Evolutionary conservation across 2,329 filamentous ascomycete species (phyloP).

Genomic region (Hymenoscyphus scutula): DNA sequence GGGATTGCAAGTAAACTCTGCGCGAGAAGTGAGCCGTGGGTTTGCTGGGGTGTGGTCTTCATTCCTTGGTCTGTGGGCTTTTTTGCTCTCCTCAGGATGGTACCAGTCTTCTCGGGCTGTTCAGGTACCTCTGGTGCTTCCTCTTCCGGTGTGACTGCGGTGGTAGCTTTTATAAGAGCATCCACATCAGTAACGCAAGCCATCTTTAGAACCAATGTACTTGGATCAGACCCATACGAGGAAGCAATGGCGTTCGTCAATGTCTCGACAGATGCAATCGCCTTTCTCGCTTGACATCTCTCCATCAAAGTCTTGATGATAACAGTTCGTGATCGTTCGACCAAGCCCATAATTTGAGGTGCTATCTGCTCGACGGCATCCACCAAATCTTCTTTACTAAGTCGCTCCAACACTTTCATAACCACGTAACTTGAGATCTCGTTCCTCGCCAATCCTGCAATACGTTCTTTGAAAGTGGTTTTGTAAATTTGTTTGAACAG

Average conservation of each 20-base stretch:
- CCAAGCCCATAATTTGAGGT: constrained; percentile 69
- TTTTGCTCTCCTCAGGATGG: constrained; percentile 23
- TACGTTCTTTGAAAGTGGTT: constrained; percentile 74
- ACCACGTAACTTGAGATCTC: constrained; percentile 88
- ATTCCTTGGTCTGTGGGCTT: constrained; percentile 4
- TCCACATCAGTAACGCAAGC: constrained; percentile 55
- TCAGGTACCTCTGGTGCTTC: constrained; percentile 27
- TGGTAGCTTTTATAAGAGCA: constrained; percentile 46
- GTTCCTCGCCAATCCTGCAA: constrained; percentile 80
- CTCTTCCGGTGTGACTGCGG: constrained; percentile 36
- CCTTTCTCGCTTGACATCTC: constrained; percentile 67
- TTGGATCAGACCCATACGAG: constrained; percentile 8
- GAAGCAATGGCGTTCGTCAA: constrained; percentile 47
- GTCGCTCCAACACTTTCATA: constrained; percentile 74
- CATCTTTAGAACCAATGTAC: constrained; percentile 55
- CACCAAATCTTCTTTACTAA: constrained; percentile 82
- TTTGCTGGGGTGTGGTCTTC: constrained; percentile 49
- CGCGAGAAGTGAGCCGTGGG: constrained; percentile 81
- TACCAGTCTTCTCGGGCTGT: constrained; percentile 18
- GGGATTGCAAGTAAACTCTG: constrained; percentile 75
- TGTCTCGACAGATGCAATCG: constrained; percentile 47
- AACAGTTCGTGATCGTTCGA: constrained; percentile 72
- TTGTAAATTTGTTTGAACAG: constrained; percentile 86
- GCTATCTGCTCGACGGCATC: constrained; percentile 69
- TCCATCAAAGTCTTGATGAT: constrained; percentile 82